A percentile compares a stretch with the other conserved stretches of the same genome.
Evolutionary conservation across 305 asterid genomes (phyloP).

Genomic region (Fraxinus greggii): DNA sequence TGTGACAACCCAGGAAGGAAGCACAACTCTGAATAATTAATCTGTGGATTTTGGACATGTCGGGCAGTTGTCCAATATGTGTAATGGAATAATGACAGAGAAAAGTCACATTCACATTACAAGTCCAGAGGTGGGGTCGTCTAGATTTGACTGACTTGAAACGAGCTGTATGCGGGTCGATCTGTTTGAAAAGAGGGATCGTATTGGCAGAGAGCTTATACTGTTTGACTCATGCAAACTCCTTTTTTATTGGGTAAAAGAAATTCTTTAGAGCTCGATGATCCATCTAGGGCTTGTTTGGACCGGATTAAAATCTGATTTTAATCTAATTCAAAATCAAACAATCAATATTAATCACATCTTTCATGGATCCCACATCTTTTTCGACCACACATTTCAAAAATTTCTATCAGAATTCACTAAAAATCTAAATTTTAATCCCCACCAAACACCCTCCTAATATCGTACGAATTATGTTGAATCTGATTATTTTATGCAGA

Average conservation of each 20-base stretch:
- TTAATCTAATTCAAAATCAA: too few relatives aligned
- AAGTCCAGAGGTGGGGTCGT: background rate
- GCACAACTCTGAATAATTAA: background rate
- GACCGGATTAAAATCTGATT: too few relatives aligned
- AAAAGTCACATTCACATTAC: background rate
- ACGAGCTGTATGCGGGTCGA: background rate
- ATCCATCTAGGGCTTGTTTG: too few relatives aligned
- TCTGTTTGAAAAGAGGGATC: background rate
- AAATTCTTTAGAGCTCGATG: background rate
- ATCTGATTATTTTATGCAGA: background rate
- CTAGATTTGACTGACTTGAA: background rate
- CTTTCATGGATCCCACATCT: too few relatives aligned
- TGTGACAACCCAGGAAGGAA: background rate
- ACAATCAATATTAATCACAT: too few relatives aligned
- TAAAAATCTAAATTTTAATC: too few relatives aligned
- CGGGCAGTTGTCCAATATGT: background rate
- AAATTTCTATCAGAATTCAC: too few relatives aligned
- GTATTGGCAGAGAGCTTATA: background rate
- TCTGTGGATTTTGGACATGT: background rate
- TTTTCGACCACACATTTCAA: too few relatives aligned
- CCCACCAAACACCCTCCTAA: too few relatives aligned
- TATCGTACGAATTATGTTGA: too few relatives aligned
- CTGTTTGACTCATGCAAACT: background rate
- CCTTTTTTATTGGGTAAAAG: background rate
- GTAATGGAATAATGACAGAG: background rate